These are phyloP conservation scores for Populus hybrid DNA, from an alignment of 441 rosid species.

Conservation along the genomic window DNA sequence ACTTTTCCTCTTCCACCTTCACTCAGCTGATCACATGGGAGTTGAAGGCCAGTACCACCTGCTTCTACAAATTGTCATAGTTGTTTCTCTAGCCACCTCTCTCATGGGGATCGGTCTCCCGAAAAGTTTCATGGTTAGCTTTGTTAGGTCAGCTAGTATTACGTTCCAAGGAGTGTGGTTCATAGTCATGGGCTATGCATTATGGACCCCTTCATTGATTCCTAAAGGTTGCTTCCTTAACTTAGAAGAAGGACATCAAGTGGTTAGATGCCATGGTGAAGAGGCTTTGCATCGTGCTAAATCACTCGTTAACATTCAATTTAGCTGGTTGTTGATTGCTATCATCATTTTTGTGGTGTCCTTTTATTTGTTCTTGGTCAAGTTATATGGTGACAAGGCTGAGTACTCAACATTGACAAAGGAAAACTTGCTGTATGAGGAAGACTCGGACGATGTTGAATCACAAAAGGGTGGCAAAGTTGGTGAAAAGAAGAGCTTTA, in stretches of 20 bases:
- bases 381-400: slow-evolving; percentile 30
- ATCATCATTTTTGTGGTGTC: slow-evolving; percentile 44
- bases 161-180: slow-evolving; percentile 80
- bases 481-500: slow-evolving; percentile 25
- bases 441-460: slow-evolving; percentile 41
- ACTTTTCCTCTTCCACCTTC: slow-evolving; percentile 73
- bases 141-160: slow-evolving; percentile 65
- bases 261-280: slow-evolving; percentile 53
- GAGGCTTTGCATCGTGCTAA: slow-evolving; percentile 65
- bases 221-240: slow-evolving; percentile 68
- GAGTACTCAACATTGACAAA: slow-evolving; percentile 43
- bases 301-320: slow-evolving; percentile 64
- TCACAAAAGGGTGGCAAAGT: slow-evolving; percentile 27
- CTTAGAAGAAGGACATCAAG: slow-evolving; percentile 62
- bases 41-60: slow-evolving; percentile 84
- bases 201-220: slow-evolving; percentile 76
- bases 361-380: slow-evolving; percentile 44
- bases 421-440: slow-evolving; percentile 1
- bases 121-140: slow-evolving; percentile 60
- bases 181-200: slow-evolving; percentile 61
- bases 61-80: slow-evolving; percentile 53
- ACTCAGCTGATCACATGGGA: slow-evolving; percentile 77
- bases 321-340: slow-evolving; percentile 59
- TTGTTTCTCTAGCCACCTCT: slow-evolving; percentile 56
- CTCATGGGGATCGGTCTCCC: slow-evolving; percentile 57